Evolutionary conservation across 495 filamentous ascomycete species (phyloP), one percentile per base, ranked within the genome.

Genomic region (Aspergillus bertholletiae): DNA sequence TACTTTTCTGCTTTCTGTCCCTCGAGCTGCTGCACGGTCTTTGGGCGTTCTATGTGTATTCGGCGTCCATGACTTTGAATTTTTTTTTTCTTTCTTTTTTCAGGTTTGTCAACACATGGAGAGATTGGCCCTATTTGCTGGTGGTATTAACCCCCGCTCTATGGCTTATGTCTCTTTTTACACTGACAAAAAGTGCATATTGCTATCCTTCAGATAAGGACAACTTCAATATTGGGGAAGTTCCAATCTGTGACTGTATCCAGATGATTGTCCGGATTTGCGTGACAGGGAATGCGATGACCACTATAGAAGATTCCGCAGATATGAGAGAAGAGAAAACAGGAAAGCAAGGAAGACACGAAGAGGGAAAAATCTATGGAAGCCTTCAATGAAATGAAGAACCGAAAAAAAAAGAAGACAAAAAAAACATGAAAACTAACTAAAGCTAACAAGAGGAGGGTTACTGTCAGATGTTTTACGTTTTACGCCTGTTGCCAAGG

Each of bases 361-460:
- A 23, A 23, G 5, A 26, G 28, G 23, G 13, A 9, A 30, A 34
- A 49, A 30, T 37, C 13, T n/a, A 32, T 32, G 46, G 45, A 52
- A 8, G 23, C 8, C 17, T 37, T 7, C 37, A 20, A 40, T 44
- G 18, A 50, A 47, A 11, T 21, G 24, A 23, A 17, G 24, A 15
- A 39, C 48, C 39, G 26, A 30, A 49, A 41, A 40, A 43, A 44
- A 39, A 59, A 51, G 55, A 48, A 49, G 51, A 46, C 53, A 51
- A 28, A 37, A 53, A 49, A 55, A 51, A 22, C 32, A 15, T 21
- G 24, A 59, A 47, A 62, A 58, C 59, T 47, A 58, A 55, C 7
- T 18, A 21, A 21, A 20, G n/a, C 20, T 18, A 43, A 53, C 57
- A 59, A 55, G 49, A 49, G 27, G 44, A 53, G 34, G 47, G 37